Percentiles rank a stretch among this genome's conserved stretches.
These are phyloP conservation scores for Spathaspora boniae DNA, from an alignment of 805 yeast genomes.

Conservation along the genomic window DNA sequence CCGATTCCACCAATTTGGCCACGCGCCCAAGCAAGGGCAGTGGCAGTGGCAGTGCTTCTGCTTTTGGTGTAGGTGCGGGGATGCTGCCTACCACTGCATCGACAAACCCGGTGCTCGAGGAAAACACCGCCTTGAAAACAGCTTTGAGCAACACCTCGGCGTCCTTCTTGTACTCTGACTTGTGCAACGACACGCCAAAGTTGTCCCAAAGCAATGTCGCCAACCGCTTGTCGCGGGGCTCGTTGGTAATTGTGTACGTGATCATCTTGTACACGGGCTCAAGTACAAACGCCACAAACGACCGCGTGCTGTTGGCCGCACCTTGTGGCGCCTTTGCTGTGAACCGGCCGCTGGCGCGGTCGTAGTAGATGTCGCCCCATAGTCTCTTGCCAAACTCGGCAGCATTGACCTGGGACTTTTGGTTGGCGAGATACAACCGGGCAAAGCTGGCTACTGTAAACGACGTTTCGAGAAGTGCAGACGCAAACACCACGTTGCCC, in stretches of 20 bases:
- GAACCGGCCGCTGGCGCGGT: conserved; percentile 43
- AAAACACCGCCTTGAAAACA: conserved; percentile 53
- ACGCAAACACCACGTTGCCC: conserved; percentile 73
- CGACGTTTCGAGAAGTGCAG: conserved; percentile 56
- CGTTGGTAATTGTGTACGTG: conserved; percentile 55
- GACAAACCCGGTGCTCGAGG: conserved; percentile 44
- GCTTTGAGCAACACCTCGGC: conserved; percentile 54
- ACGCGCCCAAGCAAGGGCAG: conserved; percentile 26
- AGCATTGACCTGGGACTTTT: conserved; percentile 14
- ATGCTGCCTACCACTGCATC: conserved; percentile 38
- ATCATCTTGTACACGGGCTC: conserved; percentile 79
- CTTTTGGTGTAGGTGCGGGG: too few relatives aligned
- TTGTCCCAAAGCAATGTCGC: conserved; percentile 42
- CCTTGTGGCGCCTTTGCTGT: too few relatives aligned
- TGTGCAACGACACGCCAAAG: conserved; percentile 44
- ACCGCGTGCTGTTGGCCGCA: conserved; percentile 26
- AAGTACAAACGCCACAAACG: conserved; percentile 65
- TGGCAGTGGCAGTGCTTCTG: too few relatives aligned
- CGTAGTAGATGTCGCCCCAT: conserved; percentile 76
- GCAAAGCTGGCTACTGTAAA: conserved; percentile 72
- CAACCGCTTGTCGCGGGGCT: conserved; percentile 36
- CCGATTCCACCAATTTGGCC: conserved; percentile 53
- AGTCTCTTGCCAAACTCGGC: conserved; percentile 49
- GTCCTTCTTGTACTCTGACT: conserved; percentile 46
- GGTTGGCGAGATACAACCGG: conserved; percentile 33